Evolutionary conservation across 2,329 filamentous ascomycete species (phyloP), one percentile per base, ranked within the genome.

Genomic region (Arthroderma uncinatum): DNA sequence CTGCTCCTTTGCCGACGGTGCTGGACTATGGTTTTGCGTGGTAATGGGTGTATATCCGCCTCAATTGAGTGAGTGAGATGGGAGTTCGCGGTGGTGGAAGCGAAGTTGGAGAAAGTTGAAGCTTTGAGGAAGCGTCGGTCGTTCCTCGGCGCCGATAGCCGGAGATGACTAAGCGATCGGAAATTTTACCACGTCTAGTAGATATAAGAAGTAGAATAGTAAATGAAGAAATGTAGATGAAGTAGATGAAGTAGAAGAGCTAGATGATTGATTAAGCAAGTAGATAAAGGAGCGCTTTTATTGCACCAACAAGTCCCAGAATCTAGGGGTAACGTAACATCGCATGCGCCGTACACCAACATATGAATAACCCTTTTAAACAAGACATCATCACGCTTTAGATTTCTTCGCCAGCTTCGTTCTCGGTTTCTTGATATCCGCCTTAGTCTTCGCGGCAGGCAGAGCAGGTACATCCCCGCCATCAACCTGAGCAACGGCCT

Each of bases 401-500:
- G 25, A 28, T 23, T 23, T 52, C 50, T 53, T 53, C 0, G 50
- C 34, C 28, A 37, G 50, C 30, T 53, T 53, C 9, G 50, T 36
- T 28, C 44, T 48, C 1, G 44, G 44, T 8, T 48, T 48, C 23
- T 48, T 48, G 44, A 21, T 14, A 12, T 10, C 5, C 0, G 28
- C 30, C n/a, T 53, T 21, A 7, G 19, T 25, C 12, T 12, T n/a
- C 12, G 50, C 30, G 28, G 47, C 30, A 53, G 30, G 28, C 39
- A 19, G 34, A 36, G 30, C 50, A 48, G 33, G 33, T 16, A 16
- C 39, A 44, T 21, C 19, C 39, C 28, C 39, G 4, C 39, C 34
- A 30, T 55, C 34, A 7, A 37, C 37, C 4, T 42, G n/a, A 7
- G 50, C 47, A 34, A 60, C 16, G 34, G 64, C 74, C 59, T 74